Conservation (phyloP, 2,329 filamentous ascomycete species). For the Pleurostoma richardsiae region DNA sequence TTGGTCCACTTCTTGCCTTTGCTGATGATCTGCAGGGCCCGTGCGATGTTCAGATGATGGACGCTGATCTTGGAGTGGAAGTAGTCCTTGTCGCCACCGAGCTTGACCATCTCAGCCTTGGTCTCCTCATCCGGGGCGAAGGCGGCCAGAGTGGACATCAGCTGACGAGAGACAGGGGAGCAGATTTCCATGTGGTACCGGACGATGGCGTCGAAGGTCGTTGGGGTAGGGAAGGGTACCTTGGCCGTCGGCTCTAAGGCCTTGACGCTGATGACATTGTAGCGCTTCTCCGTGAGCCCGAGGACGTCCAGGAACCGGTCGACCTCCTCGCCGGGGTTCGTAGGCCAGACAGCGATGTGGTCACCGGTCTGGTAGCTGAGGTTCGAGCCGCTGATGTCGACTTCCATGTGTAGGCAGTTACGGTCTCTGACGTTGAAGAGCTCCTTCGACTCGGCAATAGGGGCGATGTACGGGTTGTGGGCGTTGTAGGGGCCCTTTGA, state of each 20-base stretch:
- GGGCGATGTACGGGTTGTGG: constrained; percentile 95
- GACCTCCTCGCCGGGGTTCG: constrained; percentile 87
- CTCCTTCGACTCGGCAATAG: constrained; percentile 85
- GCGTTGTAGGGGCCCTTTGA: constrained; percentile 89
- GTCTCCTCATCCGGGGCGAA: constrained; percentile 82
- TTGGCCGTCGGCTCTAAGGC: constrained; percentile 92
- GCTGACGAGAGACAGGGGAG: constrained; percentile 92
- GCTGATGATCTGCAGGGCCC: constrained; percentile 69
- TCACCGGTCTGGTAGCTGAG: constrained; percentile 94
- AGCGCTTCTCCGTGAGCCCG: constrained; percentile 68
- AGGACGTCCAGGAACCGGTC: constrained; percentile 81
- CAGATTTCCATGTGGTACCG: constrained; percentile 98
- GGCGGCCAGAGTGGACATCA: constrained; percentile 77
- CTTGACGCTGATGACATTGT: constrained; percentile 83
- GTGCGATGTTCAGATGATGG: constrained; percentile 84
- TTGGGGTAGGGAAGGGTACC: constrained; percentile 94
- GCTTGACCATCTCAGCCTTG: constrained; percentile 83
- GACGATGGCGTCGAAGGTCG: constrained; percentile 87
- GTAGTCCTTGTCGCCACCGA: constrained; percentile 91
- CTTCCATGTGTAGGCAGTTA: constrained; percentile 95
- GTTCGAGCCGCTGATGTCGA: constrained; percentile 85
- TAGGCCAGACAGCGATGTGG: constrained; percentile 96
- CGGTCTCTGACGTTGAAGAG: constrained; percentile 84
- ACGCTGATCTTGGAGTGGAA: constrained; percentile 82
- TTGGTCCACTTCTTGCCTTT: constrained; percentile 73